Base-by-base conservation (phyloP, 352 stramenopile species). In the Phytophthora hibernalis region DNA sequence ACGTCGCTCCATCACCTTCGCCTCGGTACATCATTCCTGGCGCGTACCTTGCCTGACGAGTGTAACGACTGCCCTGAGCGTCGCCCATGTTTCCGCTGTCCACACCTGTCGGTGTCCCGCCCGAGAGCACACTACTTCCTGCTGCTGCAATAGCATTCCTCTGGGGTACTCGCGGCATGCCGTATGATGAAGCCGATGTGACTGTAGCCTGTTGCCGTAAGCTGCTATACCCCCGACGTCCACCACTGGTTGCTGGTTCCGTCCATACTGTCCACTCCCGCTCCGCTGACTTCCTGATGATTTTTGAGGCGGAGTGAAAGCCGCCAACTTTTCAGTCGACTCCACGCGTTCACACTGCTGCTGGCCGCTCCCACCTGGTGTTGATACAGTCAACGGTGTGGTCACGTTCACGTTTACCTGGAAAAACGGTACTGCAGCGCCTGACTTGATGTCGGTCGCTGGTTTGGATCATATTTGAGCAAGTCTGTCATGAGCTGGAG, bases 401-500 rank as follows among this genome's bases (percentile, higher is more conserved):
- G 81, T 80, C 53, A 92, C 82, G 59, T 90, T 92, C 47, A 93
- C 61, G 49, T 87, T 92, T 12, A 93, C 89, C 70, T 94, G 90
- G 74, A 99, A 99, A 70, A 98, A 99, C 3, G 95, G 69, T 98
- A 97, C 65, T 98, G 93, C 37, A 99, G 68, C n/a, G 90, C 87
- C 67, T 98, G 93, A 45, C 82, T 95, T 13, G 95, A 96, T 30
- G 92, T 98, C 10, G 95, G 95, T 28, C 96, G 82, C 55, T 97
- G 77, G 49, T 98, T 93, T 3, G 96, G 96, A 75, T 98, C 93
- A 60, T 92, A 99, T 61, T 96, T 90, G 28, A 99, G 76, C 44
- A 99, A 69, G 56, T 98, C 90, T 26, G 78, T 87, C 83, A 99
- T 97, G 15, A 99, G 78, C 52, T 97, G 89, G 59, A 98, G 85